A percentile compares a stretch with the other conserved stretches of the same genome.
These are phyloP conservation scores for Suillus hirtellus DNA, from an alignment of 768 basidiomycete genomes.

Conservation along the genomic window DNA sequence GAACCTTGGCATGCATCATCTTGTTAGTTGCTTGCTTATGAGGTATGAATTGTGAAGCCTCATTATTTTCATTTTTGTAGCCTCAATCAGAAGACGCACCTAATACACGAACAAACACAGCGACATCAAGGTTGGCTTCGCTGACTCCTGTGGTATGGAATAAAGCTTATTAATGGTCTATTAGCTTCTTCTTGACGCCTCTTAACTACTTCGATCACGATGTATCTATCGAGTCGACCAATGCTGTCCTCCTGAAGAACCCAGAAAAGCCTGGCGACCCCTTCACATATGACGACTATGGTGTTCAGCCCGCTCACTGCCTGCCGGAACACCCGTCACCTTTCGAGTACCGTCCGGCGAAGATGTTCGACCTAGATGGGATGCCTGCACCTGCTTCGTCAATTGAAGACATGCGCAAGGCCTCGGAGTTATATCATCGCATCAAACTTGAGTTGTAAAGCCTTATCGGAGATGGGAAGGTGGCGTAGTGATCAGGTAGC, in stretches of 20 bases:
- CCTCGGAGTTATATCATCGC: conserved; percentile 41
- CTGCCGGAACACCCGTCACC: conserved; percentile 37
- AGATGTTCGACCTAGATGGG: conserved; percentile 37
- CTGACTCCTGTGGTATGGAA: neutral
- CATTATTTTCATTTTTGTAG: conserved; percentile 24
- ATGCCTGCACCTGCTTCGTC: conserved; percentile 27
- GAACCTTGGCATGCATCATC: conserved; percentile 67
- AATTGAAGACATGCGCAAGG: conserved; percentile 41
- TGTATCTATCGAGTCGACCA: conserved; percentile 56
- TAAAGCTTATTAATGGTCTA: neutral
- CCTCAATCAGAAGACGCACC: conserved; percentile 67
- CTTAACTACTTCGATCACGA: conserved; percentile 69
- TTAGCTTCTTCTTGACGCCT: conserved; percentile 58
- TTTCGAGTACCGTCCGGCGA: conserved; percentile 40
- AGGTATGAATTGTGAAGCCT: neutral
- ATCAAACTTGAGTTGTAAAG: conserved; percentile 34
- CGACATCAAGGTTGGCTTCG: conserved; percentile 48
- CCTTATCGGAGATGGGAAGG: neutral
- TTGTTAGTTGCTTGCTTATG: conserved; percentile 34
- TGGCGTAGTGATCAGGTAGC: conserved; percentile 2
- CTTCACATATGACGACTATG: conserved; percentile 52
- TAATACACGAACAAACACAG: conserved; percentile 57
- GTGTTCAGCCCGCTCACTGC: conserved; percentile 45
- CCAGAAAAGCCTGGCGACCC: conserved; percentile 39
- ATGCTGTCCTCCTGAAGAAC: conserved; percentile 49